phyloP scores from a whole-genome alignment of 805 yeast species.

The Yamadazyma sp. region DNA sequence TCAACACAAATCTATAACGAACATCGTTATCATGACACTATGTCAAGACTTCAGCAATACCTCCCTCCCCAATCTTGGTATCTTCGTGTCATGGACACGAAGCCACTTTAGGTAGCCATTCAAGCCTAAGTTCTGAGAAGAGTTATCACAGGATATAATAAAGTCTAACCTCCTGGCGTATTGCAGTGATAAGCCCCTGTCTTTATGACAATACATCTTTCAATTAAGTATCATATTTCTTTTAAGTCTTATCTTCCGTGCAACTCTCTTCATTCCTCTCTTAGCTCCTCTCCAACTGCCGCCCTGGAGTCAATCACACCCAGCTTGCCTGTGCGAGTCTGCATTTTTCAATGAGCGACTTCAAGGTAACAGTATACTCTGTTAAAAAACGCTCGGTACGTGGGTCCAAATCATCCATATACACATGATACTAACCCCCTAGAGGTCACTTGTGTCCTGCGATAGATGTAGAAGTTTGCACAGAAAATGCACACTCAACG shows the following conservation, averaged over 20 bases:
- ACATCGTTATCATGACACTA: conserved; percentile 36
- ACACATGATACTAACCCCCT: background rate
- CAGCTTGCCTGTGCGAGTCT: conserved; percentile 3
- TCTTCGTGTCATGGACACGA: conserved; percentile 37
- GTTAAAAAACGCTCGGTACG: conserved; percentile 3
- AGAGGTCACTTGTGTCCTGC: conserved; percentile 23
- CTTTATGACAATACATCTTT: too few relatives aligned
- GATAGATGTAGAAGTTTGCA: conserved; percentile 23
- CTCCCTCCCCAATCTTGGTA: conserved; percentile 34
- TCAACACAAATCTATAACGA: conserved; percentile 56
- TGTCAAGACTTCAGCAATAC: conserved; percentile 33
- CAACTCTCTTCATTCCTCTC: background rate
- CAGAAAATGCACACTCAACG: conserved; percentile 8
- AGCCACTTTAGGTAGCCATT: conserved; percentile 43
- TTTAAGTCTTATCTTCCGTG: too few relatives aligned
- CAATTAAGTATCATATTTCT: too few relatives aligned
- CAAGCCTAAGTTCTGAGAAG: conserved; percentile 51
- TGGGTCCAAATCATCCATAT: background rate
- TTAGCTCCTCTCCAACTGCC: too few relatives aligned
- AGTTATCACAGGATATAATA: conserved; percentile 53
- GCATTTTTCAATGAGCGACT: conserved; percentile 1
- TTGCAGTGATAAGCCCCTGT: conserved; percentile 37
- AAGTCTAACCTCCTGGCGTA: conserved; percentile 45
- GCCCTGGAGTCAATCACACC: background rate
- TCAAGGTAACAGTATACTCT: conserved; percentile 4